These are phyloP conservation scores for Trifolium subterraneum DNA, from an alignment of 306 rosid species.

Conservation along the genomic window DNA sequence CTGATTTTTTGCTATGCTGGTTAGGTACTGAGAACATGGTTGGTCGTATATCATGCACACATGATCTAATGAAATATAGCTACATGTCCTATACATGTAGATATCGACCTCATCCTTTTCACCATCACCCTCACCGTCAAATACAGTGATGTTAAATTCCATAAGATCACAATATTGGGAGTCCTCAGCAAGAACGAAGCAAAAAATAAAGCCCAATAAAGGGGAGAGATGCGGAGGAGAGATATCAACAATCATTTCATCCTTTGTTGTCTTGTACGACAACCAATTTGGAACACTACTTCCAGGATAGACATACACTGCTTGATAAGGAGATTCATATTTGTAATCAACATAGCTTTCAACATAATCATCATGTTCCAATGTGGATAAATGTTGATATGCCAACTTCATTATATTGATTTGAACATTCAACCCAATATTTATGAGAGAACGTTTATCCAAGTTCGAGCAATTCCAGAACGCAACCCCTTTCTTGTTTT, in stretches of 20 bases:
- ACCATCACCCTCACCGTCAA: background rate
- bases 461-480: too few relatives aligned
- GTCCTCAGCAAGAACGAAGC: background rate
- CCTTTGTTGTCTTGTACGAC: background rate
- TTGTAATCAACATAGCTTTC: background rate
- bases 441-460: too few relatives aligned
- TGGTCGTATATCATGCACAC: background rate
- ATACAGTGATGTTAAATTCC: background rate
- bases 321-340: background rate
- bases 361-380: background rate
- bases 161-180: too few relatives aligned
- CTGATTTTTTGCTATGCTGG: background rate
- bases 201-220: background rate
- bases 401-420: too few relatives aligned
- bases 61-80: background rate
- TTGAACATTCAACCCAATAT: too few relatives aligned
- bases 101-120: background rate
- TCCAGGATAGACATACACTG: background rate
- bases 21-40: background rate
- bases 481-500: too few relatives aligned
- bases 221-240: background rate
- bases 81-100: background rate
- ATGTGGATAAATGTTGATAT: background rate
- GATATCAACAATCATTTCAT: background rate
- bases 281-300: background rate